Evolutionary conservation across 2,329 filamentous ascomycete genomes (phyloP).

Genomic region (Scedosporium aurantiacum): DNA sequence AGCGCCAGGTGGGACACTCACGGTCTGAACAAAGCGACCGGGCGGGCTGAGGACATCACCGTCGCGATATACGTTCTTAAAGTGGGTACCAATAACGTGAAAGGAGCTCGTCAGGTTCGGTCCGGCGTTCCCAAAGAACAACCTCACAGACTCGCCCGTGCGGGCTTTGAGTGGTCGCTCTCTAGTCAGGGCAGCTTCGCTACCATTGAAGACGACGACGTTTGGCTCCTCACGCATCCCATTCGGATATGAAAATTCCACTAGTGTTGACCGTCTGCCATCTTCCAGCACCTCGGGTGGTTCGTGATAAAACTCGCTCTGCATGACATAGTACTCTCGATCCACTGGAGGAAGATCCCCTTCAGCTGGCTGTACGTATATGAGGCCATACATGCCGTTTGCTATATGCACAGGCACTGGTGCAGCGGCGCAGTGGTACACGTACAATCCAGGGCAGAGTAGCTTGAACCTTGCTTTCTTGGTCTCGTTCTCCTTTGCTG

Average conservation of each 20-base stretch:
- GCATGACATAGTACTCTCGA: conserved; percentile 25
- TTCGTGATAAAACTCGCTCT: conserved; percentile 25
- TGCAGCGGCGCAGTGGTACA: conserved; percentile 23
- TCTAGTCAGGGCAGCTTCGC: conserved; percentile 18
- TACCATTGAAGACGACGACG: conserved; percentile 21
- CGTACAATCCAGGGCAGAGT: conserved; percentile 18
- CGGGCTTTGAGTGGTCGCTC: conserved; percentile 19
- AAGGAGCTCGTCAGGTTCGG: conserved; percentile 23
- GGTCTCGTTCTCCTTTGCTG: conserved; percentile 19
- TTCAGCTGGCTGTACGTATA: conserved; percentile 23
- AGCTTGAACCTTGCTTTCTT: conserved; percentile 21
- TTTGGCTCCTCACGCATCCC: conserved; percentile 20
- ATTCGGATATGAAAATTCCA: conserved; percentile 23
- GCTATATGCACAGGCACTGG: conserved; percentile 25
- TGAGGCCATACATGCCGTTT: conserved; percentile 25
- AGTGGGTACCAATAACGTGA: conserved; percentile 20
- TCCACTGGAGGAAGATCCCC: conserved; percentile 19
- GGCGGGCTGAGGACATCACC: conserved; percentile 20
- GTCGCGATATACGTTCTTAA: conserved; percentile 19
- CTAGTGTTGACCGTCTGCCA: conserved; percentile 16
- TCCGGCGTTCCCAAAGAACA: conserved; percentile 23
- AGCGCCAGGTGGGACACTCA: conserved; percentile 17
- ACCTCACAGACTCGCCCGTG: conserved; percentile 18
- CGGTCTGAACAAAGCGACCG: conserved; percentile 15
- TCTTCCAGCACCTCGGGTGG: conserved; percentile 20